Evolutionary conservation across 306 rosid species (phyloP).

Genomic region (Rubus idaeus): DNA sequence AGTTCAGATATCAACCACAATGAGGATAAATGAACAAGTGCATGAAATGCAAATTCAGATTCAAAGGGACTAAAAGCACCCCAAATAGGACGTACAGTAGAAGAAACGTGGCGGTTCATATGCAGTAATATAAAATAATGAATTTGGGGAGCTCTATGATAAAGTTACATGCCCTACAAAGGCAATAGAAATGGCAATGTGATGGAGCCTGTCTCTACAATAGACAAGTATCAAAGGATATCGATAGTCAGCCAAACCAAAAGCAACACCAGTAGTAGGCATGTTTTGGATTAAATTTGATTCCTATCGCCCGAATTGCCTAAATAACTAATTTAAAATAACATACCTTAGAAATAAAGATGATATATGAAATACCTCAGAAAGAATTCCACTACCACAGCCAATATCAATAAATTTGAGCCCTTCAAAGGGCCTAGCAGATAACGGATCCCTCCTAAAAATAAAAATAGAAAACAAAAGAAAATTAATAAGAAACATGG

Average conservation of each 20-base stretch:
- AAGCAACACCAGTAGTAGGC: no score
- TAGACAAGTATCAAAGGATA: no score
- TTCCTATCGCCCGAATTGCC: background rate
- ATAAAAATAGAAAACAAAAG: slow-evolving; percentile 28
- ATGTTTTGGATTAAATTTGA: no score
- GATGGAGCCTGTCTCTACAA: no score
- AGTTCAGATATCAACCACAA: background rate
- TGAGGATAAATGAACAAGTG: background rate
- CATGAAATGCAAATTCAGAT: no score
- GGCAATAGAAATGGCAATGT: no score
- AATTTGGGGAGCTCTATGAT: background rate
- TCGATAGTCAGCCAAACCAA: no score
- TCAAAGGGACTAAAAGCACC: no score
- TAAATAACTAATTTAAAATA: background rate
- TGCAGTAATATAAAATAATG: background rate
- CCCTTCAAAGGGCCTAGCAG: slow-evolving; percentile 75
- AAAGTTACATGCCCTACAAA: background rate
- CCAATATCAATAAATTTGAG: slow-evolving; percentile 87
- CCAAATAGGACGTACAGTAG: no score
- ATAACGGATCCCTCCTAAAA: slow-evolving; percentile 76
- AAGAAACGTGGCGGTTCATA: no score
- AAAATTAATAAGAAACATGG: background rate
- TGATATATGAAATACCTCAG: slow-evolving; percentile 50
- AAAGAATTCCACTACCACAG: slow-evolving; percentile 96
- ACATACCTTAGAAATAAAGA: background rate